Percentiles rank a stretch among this genome's conserved stretches.
Evolutionary conservation across 2,329 filamentous ascomycete species (phyloP).

Genomic region (Claviceps monticola): DNA sequence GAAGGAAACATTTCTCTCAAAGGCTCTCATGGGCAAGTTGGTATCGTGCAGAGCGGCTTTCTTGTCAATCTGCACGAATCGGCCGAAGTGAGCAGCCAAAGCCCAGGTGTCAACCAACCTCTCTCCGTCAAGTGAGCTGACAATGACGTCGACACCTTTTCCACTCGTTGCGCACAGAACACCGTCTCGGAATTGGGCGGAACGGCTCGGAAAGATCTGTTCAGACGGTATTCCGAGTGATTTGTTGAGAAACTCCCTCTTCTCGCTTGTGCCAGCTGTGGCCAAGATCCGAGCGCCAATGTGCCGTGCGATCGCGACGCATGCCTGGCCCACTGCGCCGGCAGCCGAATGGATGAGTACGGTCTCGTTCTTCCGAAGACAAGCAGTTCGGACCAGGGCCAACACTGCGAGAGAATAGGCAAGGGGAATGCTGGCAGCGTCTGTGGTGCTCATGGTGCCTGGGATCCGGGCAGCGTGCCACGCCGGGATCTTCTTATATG

Average conservation of each 20-base stretch:
- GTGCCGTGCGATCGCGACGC: constrained; percentile 6
- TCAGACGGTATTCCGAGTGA: constrained; percentile 12
- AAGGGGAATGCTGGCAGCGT: constrained; percentile 16
- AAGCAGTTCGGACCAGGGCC: constrained; percentile 6
- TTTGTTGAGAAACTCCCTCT: constrained; percentile 14
- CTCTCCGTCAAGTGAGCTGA: constrained; percentile 5
- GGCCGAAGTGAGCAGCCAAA: constrained; percentile 17
- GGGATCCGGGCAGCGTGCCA: constrained; percentile 7
- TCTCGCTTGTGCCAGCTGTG: constrained; percentile 15
- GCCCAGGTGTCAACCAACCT: constrained; percentile 13
- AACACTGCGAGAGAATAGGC: constrained; percentile 7
- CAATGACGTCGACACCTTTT: constrained; percentile 8
- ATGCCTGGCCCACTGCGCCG: constrained; percentile 10
- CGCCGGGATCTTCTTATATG: constrained; percentile 7
- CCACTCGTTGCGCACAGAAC: constrained; percentile 8
- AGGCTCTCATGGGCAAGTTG: constrained; percentile 20
- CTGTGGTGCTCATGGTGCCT: constrained; percentile 7
- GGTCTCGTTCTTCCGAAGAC: constrained; percentile 18
- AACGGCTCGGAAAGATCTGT: constrained; percentile 16
- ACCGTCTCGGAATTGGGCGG: constrained; percentile 12
- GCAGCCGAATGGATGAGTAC: constrained; percentile 19
- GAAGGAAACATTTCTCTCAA: constrained; percentile 25
- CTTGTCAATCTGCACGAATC: constrained; percentile 24
- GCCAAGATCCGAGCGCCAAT: constrained; percentile 13
- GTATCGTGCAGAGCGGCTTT: constrained; percentile 22